These are phyloP conservation scores for Saturnispora halmiae DNA, from an alignment of 805 yeast genomes.

Conservation along the genomic window DNA sequence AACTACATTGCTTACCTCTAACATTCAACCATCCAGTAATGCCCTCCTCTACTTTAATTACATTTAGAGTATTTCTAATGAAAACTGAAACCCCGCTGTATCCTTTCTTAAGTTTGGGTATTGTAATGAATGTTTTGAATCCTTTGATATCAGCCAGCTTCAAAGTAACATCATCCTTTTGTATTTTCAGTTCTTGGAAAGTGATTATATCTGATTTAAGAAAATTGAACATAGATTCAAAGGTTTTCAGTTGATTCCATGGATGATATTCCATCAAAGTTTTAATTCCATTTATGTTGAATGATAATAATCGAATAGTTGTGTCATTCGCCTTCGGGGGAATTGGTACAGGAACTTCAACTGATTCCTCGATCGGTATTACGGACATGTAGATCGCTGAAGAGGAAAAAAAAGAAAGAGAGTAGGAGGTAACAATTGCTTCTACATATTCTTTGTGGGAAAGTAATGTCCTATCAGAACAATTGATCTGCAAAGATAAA, in stretches of 20 bases:
- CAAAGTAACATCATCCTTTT: conserved; percentile 36
- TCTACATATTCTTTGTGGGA: no score
- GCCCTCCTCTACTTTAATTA: conserved; percentile 82
- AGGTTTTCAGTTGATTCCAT: conserved; percentile 50
- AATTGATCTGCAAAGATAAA: no score
- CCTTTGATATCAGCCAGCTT: conserved; percentile 37
- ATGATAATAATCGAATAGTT: conserved; percentile 33
- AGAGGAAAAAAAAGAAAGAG: background rate
- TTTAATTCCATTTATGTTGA: conserved; percentile 78
- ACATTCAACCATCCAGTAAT: conserved; percentile 55
- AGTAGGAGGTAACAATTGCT: no score
- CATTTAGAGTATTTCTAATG: conserved; percentile 50
- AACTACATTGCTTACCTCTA: conserved; percentile 15
- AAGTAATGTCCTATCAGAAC: no score
- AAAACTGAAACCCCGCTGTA: conserved; percentile 90
- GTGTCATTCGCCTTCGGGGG: background rate
- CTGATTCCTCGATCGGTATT: background rate
- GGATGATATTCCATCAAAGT: conserved; percentile 79
- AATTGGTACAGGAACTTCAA: conserved; percentile 3
- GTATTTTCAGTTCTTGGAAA: conserved; percentile 77
- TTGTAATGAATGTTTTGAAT: conserved; percentile 56
- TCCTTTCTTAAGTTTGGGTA: conserved; percentile 65
- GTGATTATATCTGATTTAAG: conserved; percentile 71
- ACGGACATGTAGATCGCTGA: background rate
- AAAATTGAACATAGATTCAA: conserved; percentile 38